These are phyloP conservation scores for Saururus chinensis DNA, from an alignment of 164 flowering plant species.

Conservation along the genomic window DNA sequence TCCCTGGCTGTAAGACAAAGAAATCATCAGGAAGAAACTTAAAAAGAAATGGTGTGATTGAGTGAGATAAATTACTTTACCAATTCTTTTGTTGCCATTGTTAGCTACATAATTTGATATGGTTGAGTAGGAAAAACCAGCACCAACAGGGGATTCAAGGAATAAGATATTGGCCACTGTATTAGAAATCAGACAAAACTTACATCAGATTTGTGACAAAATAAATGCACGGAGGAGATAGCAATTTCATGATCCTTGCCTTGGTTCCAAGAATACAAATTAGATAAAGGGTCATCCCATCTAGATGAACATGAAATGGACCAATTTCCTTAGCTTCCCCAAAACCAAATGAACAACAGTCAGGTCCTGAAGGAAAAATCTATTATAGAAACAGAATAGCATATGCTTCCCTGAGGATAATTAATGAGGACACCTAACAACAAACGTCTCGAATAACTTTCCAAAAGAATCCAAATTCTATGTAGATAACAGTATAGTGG, in stretches of 20 bases:
- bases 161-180: slow-evolving; percentile 82
- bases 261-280: too few relatives aligned
- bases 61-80: slow-evolving; percentile 19
- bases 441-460: too few relatives aligned
- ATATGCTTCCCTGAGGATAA: too few relatives aligned
- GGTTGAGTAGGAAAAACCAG: slow-evolving; percentile 79
- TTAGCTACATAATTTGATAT: slow-evolving; percentile 48
- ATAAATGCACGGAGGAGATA: slow-evolving; percentile 21
- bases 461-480: too few relatives aligned
- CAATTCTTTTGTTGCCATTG: slow-evolving; percentile 77
- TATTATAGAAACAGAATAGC: too few relatives aligned
- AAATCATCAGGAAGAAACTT: background rate
- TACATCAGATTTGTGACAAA: background rate
- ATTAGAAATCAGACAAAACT: slow-evolving; percentile 1
- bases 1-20: slow-evolving; percentile 44
- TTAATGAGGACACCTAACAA: too few relatives aligned
- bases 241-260: too few relatives aligned
- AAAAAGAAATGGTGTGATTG: background rate
- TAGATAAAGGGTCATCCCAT: slow-evolving; percentile 73
- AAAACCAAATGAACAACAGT: slow-evolving; percentile 80
- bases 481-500: too few relatives aligned
- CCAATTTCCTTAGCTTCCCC: slow-evolving; percentile 95
- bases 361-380: too few relatives aligned
- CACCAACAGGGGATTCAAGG: slow-evolving; percentile 84
- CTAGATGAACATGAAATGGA: slow-evolving; percentile 72